phyloP scores from a whole-genome alignment of 2,329 filamentous ascomycete genomes.

The Aspergillus viridinutans region DNA sequence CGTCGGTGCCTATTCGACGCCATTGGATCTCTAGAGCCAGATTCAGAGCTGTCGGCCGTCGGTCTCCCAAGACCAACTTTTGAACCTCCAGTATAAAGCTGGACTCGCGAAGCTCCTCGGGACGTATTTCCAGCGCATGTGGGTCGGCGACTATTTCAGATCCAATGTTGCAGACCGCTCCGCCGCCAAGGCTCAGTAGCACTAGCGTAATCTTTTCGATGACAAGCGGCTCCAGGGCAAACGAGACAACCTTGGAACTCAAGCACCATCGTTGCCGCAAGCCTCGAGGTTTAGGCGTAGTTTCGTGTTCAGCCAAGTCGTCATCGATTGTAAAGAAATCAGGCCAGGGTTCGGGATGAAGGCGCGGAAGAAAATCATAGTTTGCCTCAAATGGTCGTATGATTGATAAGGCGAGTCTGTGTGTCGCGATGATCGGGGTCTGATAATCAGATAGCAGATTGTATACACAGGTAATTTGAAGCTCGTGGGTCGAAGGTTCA shows the following conservation, averaged over 20 bases:
- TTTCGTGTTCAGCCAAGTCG: constrained; percentile 25
- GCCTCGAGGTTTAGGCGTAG: constrained; percentile 48
- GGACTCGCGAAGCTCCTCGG: constrained; percentile 67
- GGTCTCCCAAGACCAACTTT: constrained; percentile 77
- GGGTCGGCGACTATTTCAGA: constrained; percentile 29
- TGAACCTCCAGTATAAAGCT: constrained; percentile 70
- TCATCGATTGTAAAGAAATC: constrained; percentile 69
- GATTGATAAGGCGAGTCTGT: constrained; percentile 66
- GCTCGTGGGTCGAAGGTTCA: constrained; percentile 56
- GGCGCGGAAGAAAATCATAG: constrained; percentile 76
- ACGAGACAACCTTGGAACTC: constrained; percentile 67
- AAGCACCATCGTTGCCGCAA: constrained; percentile 79
- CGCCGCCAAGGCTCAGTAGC: constrained; percentile 58
- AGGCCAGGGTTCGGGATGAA: constrained; percentile 78
- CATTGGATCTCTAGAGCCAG: constrained; percentile 72
- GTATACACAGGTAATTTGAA: constrained; percentile 73
- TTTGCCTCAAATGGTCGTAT: constrained; percentile 86
- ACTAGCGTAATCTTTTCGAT: constrained; percentile 63
- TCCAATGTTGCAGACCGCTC: constrained; percentile 54
- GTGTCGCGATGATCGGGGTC: constrained; percentile 72
- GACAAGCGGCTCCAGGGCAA: constrained; percentile 61
- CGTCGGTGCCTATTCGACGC: constrained; percentile 53
- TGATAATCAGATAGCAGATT: constrained; percentile 72
- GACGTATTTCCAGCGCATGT: constrained; percentile 47
- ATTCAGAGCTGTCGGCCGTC: constrained; percentile 69